Base-by-base conservation (phyloP, 2,329 filamentous ascomycete genomes). In the Botrytis fragariae region DNA sequence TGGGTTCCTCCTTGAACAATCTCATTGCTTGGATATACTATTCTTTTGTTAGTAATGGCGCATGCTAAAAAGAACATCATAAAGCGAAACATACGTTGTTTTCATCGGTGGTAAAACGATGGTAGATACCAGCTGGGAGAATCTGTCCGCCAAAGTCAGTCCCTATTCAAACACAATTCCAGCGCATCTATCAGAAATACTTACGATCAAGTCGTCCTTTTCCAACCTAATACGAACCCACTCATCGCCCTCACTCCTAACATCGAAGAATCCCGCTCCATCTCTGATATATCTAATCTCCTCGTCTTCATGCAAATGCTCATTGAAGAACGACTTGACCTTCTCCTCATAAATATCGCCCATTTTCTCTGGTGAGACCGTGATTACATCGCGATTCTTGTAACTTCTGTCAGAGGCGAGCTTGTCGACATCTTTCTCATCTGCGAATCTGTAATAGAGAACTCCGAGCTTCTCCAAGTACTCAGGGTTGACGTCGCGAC, bases 221-320 rank as follows among this genome's bases (percentile, higher is more conserved):
- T 92, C 92, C 73, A 99, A 84, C 79, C 87, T 85, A 75, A 99
- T 94, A 74, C 96, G 87, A 74, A 99, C 89, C 96, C 96, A 99
- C 77, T 92, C 90, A 80, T 98, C 95, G 32, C 88, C 89, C 82
- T 92, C 86, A 80, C 90, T 91, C 67, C 96, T 87, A 4, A 99
- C 95, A 83, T 99, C 96, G 81, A 99, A 99, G 83, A 92, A 99
- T 0, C 96, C 96, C 72, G 89, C 88, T 0, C 96, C 96, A 75
- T 92, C 95, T 45, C 94, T 87, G 77, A 99, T 95, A 80, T 98
- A 99, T 65, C 96, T 87, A 77, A 99, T 99, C 87, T 99, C 96
- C 85, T 99, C 96, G 78, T 99, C 96, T 85, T 99, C 96, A 82
- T 99, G 96, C 79, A 99, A 83, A 82, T 99, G 96, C 86, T 99